A percentile compares a stretch with the other conserved stretches of the same genome.
phyloP scores from a whole-genome alignment of 139 green algal genomes.

The Chlamydomonas asymmetrica region DNA sequence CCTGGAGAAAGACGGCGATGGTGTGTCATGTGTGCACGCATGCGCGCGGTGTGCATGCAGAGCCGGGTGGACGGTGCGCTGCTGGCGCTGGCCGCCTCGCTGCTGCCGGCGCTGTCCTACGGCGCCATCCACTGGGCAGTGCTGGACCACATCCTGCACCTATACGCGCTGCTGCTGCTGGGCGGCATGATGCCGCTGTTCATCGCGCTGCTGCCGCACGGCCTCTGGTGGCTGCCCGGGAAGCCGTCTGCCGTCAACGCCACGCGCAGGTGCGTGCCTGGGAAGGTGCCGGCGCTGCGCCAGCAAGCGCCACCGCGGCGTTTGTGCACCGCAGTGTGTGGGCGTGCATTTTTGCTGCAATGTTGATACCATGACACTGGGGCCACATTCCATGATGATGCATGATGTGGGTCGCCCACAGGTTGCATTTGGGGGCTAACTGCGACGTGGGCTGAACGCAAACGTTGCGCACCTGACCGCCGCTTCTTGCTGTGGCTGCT shows the following conservation, averaged over 20 bases:
- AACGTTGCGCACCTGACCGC: too few species aligned
- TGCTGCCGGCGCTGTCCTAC: conserved; percentile 68
- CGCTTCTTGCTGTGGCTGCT: too few species aligned
- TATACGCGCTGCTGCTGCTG: conserved; percentile 79
- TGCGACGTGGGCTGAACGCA: too few species aligned
- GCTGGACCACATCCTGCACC: conserved; percentile 56
- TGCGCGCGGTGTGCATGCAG: conserved; percentile 36
- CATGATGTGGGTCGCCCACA: too few species aligned
- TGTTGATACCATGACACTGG: too few species aligned
- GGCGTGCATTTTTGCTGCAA: too few species aligned
- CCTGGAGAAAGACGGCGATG: neutral
- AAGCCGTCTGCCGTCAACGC: conserved; percentile 16
- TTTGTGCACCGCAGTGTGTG: neutral
- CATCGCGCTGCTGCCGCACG: conserved; percentile 60
- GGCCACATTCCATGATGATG: too few species aligned
- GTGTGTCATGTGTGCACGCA: neutral
- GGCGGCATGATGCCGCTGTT: conserved; percentile 55
- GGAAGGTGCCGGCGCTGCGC: too few species aligned
- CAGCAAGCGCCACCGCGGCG: neutral
- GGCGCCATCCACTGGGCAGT: conserved; percentile 60
- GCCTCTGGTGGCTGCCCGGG: conserved; percentile 81
- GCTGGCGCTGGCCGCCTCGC: conserved; percentile 52
- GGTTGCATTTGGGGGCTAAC: too few species aligned
- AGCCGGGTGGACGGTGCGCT: conserved; percentile 50
- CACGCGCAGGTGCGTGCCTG: conserved; percentile 10